A percentile compares a stretch with the other conserved stretches of the same genome.
phyloP scores from a whole-genome alignment of 2,329 filamentous ascomycete genomes.

The Penicillium vulpinum region DNA sequence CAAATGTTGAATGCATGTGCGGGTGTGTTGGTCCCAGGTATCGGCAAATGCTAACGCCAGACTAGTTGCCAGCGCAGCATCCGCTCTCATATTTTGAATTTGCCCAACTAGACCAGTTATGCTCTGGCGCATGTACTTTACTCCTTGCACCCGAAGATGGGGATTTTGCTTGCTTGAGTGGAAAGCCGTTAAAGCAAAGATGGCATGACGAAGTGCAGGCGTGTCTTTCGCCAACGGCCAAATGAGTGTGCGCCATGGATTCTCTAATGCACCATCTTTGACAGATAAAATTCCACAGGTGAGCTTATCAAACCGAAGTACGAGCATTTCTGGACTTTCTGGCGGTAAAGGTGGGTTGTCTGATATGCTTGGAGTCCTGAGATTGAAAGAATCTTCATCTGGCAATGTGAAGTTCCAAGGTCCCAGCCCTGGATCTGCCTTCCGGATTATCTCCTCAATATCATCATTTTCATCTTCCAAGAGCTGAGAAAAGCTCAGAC shows the following conservation, averaged over 20 bases:
- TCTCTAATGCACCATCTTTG: slow-evolving; percentile 68
- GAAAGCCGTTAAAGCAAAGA: slow-evolving; percentile 69
- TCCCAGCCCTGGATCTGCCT: slow-evolving; percentile 31
- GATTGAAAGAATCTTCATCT: slow-evolving; percentile 40
- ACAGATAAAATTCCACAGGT: slow-evolving; percentile 71
- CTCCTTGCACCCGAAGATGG: slow-evolving; percentile 60
- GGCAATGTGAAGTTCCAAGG: slow-evolving; percentile 42
- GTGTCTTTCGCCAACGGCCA: slow-evolving; percentile 67
- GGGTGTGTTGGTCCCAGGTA: slow-evolving; percentile 69
- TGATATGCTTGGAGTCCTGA: slow-evolving; percentile 42
- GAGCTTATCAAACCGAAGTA: slow-evolving; percentile 62
- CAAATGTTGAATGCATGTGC: slow-evolving; percentile 68
- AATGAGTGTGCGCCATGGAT: slow-evolving; percentile 70
- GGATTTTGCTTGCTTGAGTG: slow-evolving; percentile 62
- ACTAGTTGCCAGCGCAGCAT: slow-evolving; percentile 69
- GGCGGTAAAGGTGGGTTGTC: slow-evolving; percentile 51
- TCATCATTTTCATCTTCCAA: slow-evolving; percentile 48
- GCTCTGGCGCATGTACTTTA: slow-evolving; percentile 68
- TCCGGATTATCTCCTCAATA: slow-evolving; percentile 57
- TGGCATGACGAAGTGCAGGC: slow-evolving; percentile 66
- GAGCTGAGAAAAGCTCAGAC: slow-evolving; percentile 34
- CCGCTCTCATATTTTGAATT: slow-evolving; percentile 63
- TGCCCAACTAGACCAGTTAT: slow-evolving; percentile 60
- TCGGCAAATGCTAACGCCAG: slow-evolving; percentile 68
- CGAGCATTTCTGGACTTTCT: slow-evolving; percentile 61